These are phyloP conservation scores for Skeletonema grethae DNA, from an alignment of 108 stramenopile genomes.

Conservation along the genomic window DNA sequence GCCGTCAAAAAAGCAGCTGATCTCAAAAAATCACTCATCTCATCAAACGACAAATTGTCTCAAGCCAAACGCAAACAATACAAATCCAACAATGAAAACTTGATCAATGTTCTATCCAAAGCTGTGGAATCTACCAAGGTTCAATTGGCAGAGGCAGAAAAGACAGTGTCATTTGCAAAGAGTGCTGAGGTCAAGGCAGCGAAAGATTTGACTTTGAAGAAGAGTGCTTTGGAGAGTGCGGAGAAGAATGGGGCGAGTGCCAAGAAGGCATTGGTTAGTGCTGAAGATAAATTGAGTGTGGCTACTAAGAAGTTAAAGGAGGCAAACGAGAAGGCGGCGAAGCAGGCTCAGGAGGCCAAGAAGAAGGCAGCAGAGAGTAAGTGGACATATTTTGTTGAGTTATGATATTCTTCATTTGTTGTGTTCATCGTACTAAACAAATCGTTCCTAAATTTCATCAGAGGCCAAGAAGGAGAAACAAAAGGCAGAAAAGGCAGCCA, in stretches of 20 bases:
- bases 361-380: conserved; percentile 6
- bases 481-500: conserved; percentile 5
- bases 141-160: conserved; percentile 3
- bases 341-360: background rate
- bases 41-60: conserved; percentile 4
- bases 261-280: background rate
- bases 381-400: background rate
- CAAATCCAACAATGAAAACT: conserved; percentile 8
- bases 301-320: background rate
- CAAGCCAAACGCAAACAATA: conserved; percentile 10
- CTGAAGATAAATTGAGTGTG: conserved; percentile 2
- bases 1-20: conserved; percentile 8
- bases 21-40: conserved; percentile 9
- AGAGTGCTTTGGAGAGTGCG: background rate
- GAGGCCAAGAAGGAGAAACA: conserved; percentile 7
- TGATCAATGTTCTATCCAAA: conserved; percentile 6
- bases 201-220: conserved; percentile 11
- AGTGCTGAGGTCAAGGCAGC: conserved; percentile 9
- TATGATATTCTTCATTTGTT: background rate
- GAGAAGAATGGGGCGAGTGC: conserved; percentile 1
- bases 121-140: background rate
- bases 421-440: background rate
- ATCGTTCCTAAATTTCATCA: background rate
- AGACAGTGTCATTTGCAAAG: background rate
- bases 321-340: background rate